Evolutionary conservation across 495 filamentous ascomycete species (phyloP).

Genomic region (Penicillium nucicola): DNA sequence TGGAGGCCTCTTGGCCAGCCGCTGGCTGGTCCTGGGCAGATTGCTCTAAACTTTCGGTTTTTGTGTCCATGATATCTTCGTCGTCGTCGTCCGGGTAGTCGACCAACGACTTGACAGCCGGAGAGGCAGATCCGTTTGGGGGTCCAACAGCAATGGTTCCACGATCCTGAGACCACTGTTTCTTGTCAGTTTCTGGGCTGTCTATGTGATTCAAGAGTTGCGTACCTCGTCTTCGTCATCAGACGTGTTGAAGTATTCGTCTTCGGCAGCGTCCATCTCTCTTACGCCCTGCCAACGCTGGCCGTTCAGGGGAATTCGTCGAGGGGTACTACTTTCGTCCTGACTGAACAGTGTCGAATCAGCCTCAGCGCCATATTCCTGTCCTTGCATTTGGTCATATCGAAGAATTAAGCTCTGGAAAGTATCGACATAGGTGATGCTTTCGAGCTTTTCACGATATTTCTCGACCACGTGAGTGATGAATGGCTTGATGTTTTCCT

Average conservation of each 20-base stretch:
- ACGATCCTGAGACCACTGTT: conserved; percentile 36
- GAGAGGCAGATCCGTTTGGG: conserved; percentile 48
- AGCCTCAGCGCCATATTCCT: conserved; percentile 59
- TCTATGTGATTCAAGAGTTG: background rate
- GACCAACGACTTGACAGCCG: conserved; percentile 70
- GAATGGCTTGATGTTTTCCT: conserved; percentile 77
- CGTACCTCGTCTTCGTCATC: conserved; percentile 83
- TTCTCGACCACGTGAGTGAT: conserved; percentile 85
- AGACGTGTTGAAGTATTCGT: conserved; percentile 90
- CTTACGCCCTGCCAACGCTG: conserved; percentile 72
- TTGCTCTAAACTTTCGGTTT: conserved; percentile 23
- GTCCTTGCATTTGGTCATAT: conserved; percentile 76
- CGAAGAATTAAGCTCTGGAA: conserved; percentile 71
- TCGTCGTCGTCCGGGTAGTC: conserved; percentile 91
- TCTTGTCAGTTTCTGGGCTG: conserved; percentile 2
- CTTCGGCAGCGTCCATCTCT: conserved; percentile 84
- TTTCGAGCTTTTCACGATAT: conserved; percentile 75
- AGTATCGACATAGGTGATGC: conserved; percentile 81
- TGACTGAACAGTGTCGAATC: conserved; percentile 53
- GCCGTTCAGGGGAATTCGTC: conserved; percentile 58
- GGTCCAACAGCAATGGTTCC: conserved; percentile 18
- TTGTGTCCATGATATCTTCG: conserved; percentile 52
- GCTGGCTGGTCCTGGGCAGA: conserved; percentile 17
- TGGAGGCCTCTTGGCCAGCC: conserved; percentile 15
- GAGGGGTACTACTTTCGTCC: conserved; percentile 46